Evolutionary conservation across 192 early-diverging fungal genomes (phyloP), one percentile per base, ranked within the genome.

Genomic region (Powellomyces hirtus): DNA sequence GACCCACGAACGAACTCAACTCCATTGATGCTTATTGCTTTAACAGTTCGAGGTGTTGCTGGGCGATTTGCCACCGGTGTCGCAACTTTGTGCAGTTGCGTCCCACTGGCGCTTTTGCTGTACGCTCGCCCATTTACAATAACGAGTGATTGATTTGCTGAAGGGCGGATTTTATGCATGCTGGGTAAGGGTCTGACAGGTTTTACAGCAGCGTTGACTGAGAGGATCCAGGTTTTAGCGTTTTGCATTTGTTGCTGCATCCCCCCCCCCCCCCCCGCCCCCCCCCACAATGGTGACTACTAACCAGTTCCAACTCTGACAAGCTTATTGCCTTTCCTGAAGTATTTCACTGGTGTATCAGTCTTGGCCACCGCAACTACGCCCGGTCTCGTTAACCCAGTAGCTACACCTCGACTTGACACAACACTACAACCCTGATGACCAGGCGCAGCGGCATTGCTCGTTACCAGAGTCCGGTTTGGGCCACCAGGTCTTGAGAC

Each of bases 1-100:
- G 71, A 11, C 11, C 24, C 46, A 6, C 46, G 31, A 6, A 50
- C 33, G 56, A 74, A 74, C 18, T 38, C 45, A 10, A 74, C 72
- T 4, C 72, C 72, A 26, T 67, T 60, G 72, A 74, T 69, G 34
- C 34, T 62, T 26, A 70, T 33, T 29, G 30, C 44, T 30, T 73
- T 73, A 38, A 60, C 14, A 5, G 22, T 29, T 14, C 62, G 72
- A n/a, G 30, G 35, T 34, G 72, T 26, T 10, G 61, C 29, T 59
- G 22, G 38, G 46, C n/a, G 18, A 29, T 13, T 14, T 53, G 10
- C 13, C 10, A 35, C 29, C 6, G 29, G 53, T 16, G 53, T 33
- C 27, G 29, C 53, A 56, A 27, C 26, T 56, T 56, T 56, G 7
- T 29, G 24, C 29, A 34, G 26, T 16, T 27, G 18, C 53, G 53